phyloP scores from a whole-genome alignment of 2,329 filamentous ascomycete genomes.

The Ophiostoma pallidulum region DNA sequence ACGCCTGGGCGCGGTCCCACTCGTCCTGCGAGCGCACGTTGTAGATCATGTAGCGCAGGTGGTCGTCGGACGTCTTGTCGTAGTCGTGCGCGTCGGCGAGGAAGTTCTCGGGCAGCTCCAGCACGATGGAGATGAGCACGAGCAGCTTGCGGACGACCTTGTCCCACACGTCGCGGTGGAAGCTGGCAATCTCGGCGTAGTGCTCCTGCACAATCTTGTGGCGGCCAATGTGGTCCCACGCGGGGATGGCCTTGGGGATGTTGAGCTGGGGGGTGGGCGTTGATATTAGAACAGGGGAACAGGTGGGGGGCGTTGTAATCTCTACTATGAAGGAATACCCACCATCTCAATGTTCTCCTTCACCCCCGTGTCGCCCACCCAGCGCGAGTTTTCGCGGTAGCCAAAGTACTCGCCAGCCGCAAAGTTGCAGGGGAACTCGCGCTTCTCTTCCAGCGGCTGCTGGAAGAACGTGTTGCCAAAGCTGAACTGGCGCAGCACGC shows the following conservation, averaged over 20 bases:
- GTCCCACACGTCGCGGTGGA: conserved; percentile 26
- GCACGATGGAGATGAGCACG: conserved; percentile 29
- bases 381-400: conserved; percentile 31
- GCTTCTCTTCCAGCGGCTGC: conserved; percentile 34
- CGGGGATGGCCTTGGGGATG: conserved; percentile 34
- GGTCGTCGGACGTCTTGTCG: conserved; percentile 38
- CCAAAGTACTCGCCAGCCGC: conserved; percentile 34
- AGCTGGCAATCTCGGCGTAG: conserved; percentile 36
- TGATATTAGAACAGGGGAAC: not conserved
- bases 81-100: conserved; percentile 44
- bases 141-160: conserved; percentile 17
- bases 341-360: conserved; percentile 45
- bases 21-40: conserved; percentile 31
- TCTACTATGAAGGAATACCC: not conserved
- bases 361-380: conserved; percentile 25
- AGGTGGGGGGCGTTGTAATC: not conserved
- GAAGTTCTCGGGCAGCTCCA: conserved; percentile 42
- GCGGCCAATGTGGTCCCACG: conserved; percentile 14
- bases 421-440: conserved; percentile 19
- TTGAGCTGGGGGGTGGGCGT: conserved; percentile 28
- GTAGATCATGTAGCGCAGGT: conserved; percentile 47
- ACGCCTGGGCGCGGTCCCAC: conserved; percentile 21
- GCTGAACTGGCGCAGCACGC: conserved; percentile 37
- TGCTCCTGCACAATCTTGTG: conserved; percentile 29
- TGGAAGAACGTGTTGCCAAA: conserved; percentile 41